Evolutionary conservation across 2,329 filamentous ascomycete genomes (phyloP).

Genomic region (Knoxdaviesia proteae): DNA sequence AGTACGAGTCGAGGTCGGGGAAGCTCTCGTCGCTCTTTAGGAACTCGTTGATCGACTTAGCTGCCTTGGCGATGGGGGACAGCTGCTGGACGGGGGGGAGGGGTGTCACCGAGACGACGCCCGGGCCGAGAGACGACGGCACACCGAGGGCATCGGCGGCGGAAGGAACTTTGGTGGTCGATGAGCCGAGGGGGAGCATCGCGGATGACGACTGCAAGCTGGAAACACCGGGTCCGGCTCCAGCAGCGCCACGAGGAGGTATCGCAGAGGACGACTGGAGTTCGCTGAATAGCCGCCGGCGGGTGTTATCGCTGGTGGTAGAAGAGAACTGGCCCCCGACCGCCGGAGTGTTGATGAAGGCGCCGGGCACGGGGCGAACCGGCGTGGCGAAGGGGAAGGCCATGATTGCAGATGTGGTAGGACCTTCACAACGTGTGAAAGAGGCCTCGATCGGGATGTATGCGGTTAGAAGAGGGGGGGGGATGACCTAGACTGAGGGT

Average conservation of each 20-base stretch:
- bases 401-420: conserved; percentile 16
- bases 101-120: neutral
- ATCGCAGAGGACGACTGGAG: conserved; percentile 2
- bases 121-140: neutral
- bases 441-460: too few species aligned
- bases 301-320: conserved; percentile 20
- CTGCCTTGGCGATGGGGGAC: conserved; percentile 59
- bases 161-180: too few species aligned
- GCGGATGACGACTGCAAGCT: conserved; percentile 1
- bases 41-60: conserved; percentile 62
- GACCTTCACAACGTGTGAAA: too few species aligned
- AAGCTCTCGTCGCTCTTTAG: conserved; percentile 60
- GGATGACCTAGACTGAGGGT: too few species aligned
- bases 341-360: conserved; percentile 57
- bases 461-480: too few species aligned
- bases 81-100: conserved; percentile 17
- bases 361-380: conserved; percentile 52
- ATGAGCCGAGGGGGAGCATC: too few species aligned
- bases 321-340: conserved; percentile 17
- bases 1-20: conserved; percentile 75
- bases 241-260: conserved; percentile 2
- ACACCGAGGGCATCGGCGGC: too few species aligned
- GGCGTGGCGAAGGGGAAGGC: conserved; percentile 40
- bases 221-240: neutral
- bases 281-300: conserved; percentile 28